Percentiles rank a stretch among this genome's conserved stretches.
Conservation (phyloP, 371 early-diverging fungal genomes). For the Mortierella sp. region DNA sequence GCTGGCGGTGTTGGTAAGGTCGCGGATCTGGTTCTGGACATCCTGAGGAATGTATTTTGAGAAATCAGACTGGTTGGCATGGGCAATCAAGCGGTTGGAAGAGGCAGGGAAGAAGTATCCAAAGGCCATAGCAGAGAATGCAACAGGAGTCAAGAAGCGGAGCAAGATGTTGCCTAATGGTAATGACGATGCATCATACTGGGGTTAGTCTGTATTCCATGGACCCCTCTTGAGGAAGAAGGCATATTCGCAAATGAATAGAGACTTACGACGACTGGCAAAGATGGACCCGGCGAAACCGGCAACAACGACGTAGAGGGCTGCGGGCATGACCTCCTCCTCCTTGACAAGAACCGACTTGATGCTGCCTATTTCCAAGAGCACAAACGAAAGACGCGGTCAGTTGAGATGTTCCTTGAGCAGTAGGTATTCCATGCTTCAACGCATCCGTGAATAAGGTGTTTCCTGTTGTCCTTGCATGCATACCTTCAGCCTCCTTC, state of each 20-base stretch:
- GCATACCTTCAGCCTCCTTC: slow-evolving; percentile 55
- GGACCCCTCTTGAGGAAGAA: not conserved
- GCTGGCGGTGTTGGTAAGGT: slow-evolving; percentile 20
- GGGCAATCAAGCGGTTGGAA: slow-evolving; percentile 47
- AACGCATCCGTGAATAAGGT: too few species aligned
- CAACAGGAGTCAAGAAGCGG: slow-evolving; percentile 51
- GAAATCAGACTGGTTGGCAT: slow-evolving; percentile 45
- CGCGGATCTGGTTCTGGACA: slow-evolving; percentile 49
- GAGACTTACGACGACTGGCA: slow-evolving; percentile 47
- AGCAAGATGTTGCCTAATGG: slow-evolving; percentile 46
- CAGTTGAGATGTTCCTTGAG: not conserved
- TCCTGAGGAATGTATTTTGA: slow-evolving; percentile 48
- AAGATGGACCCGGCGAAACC: slow-evolving; percentile 54
- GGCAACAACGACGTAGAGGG: slow-evolving; percentile 51
- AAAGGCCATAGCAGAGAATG: slow-evolving; percentile 55
- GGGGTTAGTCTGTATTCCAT: not conserved
- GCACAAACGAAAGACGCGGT: not conserved
- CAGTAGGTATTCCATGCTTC: not conserved
- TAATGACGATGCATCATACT: not conserved
- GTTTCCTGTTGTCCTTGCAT: too few species aligned
- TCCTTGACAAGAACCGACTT: slow-evolving; percentile 57
- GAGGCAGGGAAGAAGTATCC: slow-evolving; percentile 57
- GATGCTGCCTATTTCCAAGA: slow-evolving; percentile 31
- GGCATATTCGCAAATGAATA: not conserved
- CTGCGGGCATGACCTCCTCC: slow-evolving; percentile 58